Base-by-base conservation (phyloP, 176 grass and related monocot species). In the sorghum (Sorghum bicolor) region DNA sequence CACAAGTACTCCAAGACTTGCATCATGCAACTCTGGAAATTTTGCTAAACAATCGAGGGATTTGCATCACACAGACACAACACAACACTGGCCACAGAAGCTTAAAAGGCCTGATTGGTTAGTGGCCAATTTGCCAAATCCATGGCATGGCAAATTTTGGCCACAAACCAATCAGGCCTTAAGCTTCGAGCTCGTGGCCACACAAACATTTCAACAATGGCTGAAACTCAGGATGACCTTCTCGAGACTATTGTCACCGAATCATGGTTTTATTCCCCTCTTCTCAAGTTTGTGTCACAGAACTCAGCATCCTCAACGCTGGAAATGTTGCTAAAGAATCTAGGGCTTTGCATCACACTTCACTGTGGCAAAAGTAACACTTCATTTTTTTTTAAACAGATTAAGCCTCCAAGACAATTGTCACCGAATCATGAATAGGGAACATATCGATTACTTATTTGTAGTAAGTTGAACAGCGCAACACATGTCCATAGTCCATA, bases 371-470 rank as follows among this genome's bases (percentile, higher is more conserved):
- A 3, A 45, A 0, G 2, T n/a, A 17, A 26, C 41, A 73, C 3
- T 17, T 17, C 2, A 47, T 31, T 10, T 2, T 20, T 30, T 19
- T 8, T 6, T 5, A 0, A 31, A 34, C 25, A 20, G 0, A 10
- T 10, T 20, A 78, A 2, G n/a, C 14, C 45, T 43, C 77, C 74
- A 41, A 55, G 73, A 68, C 43, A 75, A 29, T 14, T 2, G 10
- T 55, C 19, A 78, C 61, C 20, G 38, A 37, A 34, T 34, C 62
- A 70, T 70, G 39, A 43, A 28, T 10, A 66, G 64, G 16, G 47
- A 50, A 63, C 64, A 90, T 13, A 87, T 87, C 32, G 40, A 66
- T 79, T 79, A 84, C 82, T 87, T 87, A 83, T 84, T 84, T 22
- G 61, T 30, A 74, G 75, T 80, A 61, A 90, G 65, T 82, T 45